Conservation (phyloP, 1,139 yeast species). For the Pichia norvegensis region DNA sequence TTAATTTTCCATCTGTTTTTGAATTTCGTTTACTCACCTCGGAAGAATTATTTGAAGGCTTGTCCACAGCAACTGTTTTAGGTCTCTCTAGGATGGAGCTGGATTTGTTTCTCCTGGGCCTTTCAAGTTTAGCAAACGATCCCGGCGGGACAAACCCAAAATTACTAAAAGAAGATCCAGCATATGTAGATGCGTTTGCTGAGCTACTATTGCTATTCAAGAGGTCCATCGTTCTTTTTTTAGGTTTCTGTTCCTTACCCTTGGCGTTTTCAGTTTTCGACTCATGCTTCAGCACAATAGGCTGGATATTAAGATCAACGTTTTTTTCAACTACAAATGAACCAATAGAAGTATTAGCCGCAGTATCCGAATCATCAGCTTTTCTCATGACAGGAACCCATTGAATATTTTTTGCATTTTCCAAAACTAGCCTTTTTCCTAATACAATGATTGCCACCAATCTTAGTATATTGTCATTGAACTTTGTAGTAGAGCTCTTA, state of each 20-base stretch:
- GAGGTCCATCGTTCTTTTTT: slow-evolving; percentile 1
- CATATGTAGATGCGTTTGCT: slow-evolving; percentile 5
- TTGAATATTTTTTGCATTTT: slow-evolving; percentile 30
- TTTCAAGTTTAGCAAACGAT: slow-evolving; percentile 11
- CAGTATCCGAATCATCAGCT: not conserved
- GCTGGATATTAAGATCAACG: slow-evolving; percentile 4
- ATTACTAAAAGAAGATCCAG: slow-evolving; percentile 15
- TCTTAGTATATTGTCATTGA: slow-evolving; percentile 32
- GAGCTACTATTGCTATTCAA: not conserved
- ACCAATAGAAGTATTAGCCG: not conserved
- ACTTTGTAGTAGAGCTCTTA: slow-evolving; percentile 17
- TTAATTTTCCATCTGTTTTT: not conserved
- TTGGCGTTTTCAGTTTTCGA: not conserved
- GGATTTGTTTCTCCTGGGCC: slow-evolving; percentile 4
- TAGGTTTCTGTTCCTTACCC: not conserved
- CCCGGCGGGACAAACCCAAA: slow-evolving; percentile 11
- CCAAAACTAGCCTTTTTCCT: slow-evolving; percentile 27
- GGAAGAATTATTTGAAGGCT: not conserved
- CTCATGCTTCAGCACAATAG: not conserved
- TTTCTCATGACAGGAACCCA: slow-evolving; percentile 20
- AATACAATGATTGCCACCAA: slow-evolving; percentile 32
- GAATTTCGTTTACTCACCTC: not conserved
- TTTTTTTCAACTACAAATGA: slow-evolving; percentile 2
- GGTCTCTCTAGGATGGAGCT: slow-evolving; percentile 1
- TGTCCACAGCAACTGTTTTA: not conserved